phyloP scores from a whole-genome alignment of 1,284 basidiomycete species.

The Xanthoconium separans region DNA sequence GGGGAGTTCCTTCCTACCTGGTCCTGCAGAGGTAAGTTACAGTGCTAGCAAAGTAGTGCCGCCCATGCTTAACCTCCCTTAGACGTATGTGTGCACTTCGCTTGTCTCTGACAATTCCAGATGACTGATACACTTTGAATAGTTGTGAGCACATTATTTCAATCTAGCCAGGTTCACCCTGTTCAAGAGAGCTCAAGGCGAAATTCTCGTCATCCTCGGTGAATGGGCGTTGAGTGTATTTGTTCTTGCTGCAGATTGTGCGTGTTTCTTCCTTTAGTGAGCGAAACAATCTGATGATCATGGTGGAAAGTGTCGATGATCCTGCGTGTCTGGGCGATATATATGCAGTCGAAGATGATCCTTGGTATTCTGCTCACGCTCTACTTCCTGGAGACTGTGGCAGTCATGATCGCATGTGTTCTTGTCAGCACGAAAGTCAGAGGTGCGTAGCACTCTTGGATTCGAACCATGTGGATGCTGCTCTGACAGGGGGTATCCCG shows the following conservation, averaged over 20 bases:
- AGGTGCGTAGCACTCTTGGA: not conserved
- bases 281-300: not conserved
- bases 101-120: not conserved
- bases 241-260: slow-evolving; percentile 5
- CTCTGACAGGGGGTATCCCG: not conserved
- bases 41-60: not conserved
- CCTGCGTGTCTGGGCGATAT: slow-evolving; percentile 15
- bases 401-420: not conserved
- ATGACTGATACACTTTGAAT: not conserved
- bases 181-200: not conserved
- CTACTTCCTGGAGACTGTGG: slow-evolving; percentile 1
- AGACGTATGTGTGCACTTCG: not conserved
- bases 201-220: not conserved
- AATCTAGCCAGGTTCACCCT: not conserved
- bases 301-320: slow-evolving; percentile 8
- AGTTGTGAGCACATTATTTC: slow-evolving; percentile 5
- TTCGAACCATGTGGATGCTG: not conserved
- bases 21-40: not conserved
- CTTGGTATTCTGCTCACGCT: slow-evolving; percentile 6
- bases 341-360: slow-evolving; percentile 3
- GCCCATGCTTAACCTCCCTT: not conserved
- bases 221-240: slow-evolving; percentile 3
- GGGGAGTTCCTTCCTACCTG: too few relatives aligned
- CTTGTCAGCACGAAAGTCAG: not conserved
- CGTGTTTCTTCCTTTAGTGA: not conserved